phyloP scores from a whole-genome alignment of 2,329 filamentous ascomycete genomes.

The Fusarium udum region DNA sequence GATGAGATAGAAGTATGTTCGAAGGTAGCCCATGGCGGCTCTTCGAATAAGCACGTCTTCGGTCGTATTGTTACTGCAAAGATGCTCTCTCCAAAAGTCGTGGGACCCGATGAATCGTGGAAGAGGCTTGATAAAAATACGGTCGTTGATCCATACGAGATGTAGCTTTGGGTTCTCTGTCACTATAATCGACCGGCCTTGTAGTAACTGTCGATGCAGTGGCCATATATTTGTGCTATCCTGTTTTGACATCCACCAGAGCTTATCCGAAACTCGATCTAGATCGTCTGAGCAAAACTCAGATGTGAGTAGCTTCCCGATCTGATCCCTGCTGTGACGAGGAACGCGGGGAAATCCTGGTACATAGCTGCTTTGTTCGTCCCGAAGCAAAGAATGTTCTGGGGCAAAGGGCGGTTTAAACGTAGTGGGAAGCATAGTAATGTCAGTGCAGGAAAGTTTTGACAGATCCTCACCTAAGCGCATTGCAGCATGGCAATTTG shows the following conservation, averaged over 20 bases:
- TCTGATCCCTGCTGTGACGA: background rate
- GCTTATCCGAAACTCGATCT: background rate
- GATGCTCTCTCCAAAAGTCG: background rate
- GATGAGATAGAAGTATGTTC: background rate
- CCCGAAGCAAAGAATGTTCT: background rate
- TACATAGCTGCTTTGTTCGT: background rate
- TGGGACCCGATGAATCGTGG: background rate
- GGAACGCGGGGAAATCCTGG: background rate
- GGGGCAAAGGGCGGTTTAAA: background rate
- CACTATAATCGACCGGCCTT: background rate
- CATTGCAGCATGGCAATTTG: background rate
- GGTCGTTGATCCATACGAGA: background rate
- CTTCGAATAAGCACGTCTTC: background rate
- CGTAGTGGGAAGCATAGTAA: background rate
- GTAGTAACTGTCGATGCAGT: background rate
- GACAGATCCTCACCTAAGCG: rapidly evolving
- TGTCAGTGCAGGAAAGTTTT: rapidly evolving
- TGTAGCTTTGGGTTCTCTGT: slow-evolving; percentile 4
- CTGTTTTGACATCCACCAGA: slow-evolving; percentile 11
- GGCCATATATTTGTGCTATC: background rate
- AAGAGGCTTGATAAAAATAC: background rate
- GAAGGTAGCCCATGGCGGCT: background rate
- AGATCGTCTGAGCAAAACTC: background rate
- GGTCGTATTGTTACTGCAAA: background rate
- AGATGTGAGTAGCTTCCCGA: background rate